Evolutionary conservation across 345 rosid genomes (phyloP).

Genomic region (Gossypium ekmanianum): DNA sequence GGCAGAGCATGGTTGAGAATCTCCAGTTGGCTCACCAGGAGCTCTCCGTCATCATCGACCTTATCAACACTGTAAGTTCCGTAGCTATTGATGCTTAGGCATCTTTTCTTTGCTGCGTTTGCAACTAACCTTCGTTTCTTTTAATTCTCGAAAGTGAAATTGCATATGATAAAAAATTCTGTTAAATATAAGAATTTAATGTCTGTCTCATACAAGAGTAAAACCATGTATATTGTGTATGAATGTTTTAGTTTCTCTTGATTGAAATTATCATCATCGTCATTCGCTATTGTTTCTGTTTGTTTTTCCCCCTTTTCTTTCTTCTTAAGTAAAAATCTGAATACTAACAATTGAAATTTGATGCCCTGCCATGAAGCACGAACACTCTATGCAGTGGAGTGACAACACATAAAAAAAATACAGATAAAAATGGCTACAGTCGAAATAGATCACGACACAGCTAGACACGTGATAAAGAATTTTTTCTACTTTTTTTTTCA

Average conservation of each 20-base stretch:
- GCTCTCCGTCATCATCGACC: conserved; percentile 83
- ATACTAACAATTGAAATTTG: not conserved
- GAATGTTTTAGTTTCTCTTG: not conserved
- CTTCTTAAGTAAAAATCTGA: not conserved
- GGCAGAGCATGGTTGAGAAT: conserved; percentile 94
- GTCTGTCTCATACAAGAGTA: not conserved
- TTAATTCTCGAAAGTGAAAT: not conserved
- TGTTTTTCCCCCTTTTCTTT: not conserved
- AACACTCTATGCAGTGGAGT: too few relatives aligned
- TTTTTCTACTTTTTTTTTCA: not conserved
- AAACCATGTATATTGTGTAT: not conserved
- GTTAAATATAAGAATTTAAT: not conserved
- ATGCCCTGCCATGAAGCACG: too few relatives aligned
- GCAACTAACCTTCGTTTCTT: not conserved
- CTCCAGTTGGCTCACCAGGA: conserved; percentile 90
- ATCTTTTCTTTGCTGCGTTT: not conserved
- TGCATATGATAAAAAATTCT: not conserved
- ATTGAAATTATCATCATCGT: not conserved
- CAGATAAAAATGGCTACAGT: too few relatives aligned
- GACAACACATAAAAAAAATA: too few relatives aligned
- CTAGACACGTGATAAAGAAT: not conserved
- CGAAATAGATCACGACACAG: not conserved
- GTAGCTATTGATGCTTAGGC: not conserved
- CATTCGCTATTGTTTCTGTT: not conserved
- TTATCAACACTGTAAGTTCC: conserved; percentile 75